phyloP scores from a whole-genome alignment of 2,329 filamentous ascomycete species.

The Bipolaris zeicola region DNA sequence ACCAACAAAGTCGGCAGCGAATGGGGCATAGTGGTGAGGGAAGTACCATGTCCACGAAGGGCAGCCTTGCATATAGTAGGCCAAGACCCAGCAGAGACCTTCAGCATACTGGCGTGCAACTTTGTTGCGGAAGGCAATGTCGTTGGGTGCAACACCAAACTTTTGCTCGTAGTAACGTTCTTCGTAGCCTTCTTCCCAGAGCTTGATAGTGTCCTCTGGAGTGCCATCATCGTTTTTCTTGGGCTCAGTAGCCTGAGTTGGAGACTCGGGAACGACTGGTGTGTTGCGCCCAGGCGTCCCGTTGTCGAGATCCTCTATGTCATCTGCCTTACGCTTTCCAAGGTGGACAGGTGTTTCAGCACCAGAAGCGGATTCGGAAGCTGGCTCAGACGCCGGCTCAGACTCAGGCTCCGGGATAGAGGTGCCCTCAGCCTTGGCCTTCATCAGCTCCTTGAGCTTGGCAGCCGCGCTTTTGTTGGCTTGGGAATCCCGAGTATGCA shows the following conservation, averaged over 20 bases:
- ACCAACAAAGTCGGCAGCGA: constrained; percentile 91
- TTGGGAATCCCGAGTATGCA: constrained; percentile 73
- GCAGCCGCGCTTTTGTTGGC: constrained; percentile 96
- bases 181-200: constrained; percentile 95
- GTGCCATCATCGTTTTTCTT: constrained; percentile 60
- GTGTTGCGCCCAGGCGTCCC: constrained; percentile 66
- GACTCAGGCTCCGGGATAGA: constrained; percentile 33
- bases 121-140: constrained; percentile 84
- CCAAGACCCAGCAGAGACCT: constrained; percentile 90
- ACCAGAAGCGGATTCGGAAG: constrained; percentile 37
- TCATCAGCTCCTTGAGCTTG: constrained; percentile 74
- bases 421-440: constrained; percentile 53
- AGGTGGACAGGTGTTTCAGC: constrained; percentile 56
- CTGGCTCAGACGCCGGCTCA: constrained; percentile 13
- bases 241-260: constrained; percentile 50
- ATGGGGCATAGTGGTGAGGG: constrained; percentile 97
- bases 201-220: constrained; percentile 77
- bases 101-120: constrained; percentile 93
- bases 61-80: constrained; percentile 98
- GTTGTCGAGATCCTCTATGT: constrained; percentile 66
- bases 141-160: constrained; percentile 80
- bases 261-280: constrained; percentile 55
- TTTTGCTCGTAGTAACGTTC: constrained; percentile 98
- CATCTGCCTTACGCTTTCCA: constrained; percentile 78
- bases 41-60: constrained; percentile 99